Evolutionary conservation across 805 yeast species (phyloP).

Genomic region (Sugiyamaella smithiae): DNA sequence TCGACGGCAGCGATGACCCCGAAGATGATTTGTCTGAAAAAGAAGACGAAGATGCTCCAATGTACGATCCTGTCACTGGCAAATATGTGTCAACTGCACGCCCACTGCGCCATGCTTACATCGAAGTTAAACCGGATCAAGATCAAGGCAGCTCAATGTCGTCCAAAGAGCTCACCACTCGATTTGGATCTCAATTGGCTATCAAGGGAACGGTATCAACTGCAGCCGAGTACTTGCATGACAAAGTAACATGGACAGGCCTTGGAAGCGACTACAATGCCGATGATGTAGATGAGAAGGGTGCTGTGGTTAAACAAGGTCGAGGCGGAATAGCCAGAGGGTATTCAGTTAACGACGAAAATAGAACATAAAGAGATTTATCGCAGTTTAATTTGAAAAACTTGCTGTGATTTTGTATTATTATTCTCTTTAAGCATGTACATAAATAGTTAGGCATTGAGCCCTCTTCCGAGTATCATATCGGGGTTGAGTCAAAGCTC

Average conservation of each 20-base stretch:
- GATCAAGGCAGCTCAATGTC: constrained; percentile 21
- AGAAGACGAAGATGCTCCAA: constrained; percentile 64
- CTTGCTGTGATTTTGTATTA: background rate
- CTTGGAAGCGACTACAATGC: constrained; percentile 75
- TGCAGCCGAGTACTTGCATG: constrained; percentile 73
- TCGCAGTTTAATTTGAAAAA: constrained; percentile 9
- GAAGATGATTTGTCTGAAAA: constrained; percentile 24
- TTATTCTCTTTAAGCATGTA: no score
- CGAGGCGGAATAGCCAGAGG: constrained; percentile 87
- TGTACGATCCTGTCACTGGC: constrained; percentile 88
- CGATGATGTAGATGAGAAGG: constrained; percentile 49
- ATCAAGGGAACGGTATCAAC: constrained; percentile 83
- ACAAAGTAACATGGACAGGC: constrained; percentile 75
- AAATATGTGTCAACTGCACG: constrained; percentile 61
- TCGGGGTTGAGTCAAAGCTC: no score
- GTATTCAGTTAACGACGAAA: constrained; percentile 39
- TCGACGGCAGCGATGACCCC: constrained; percentile 22
- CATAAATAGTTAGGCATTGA: no score
- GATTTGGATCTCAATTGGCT: constrained; percentile 55
- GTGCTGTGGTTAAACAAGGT: constrained; percentile 82
- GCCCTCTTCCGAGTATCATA: no score
- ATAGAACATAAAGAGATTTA: background rate
- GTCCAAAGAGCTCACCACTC: constrained; percentile 40
- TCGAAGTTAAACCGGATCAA: constrained; percentile 52
- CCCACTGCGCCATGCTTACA: constrained; percentile 66